Base-by-base conservation (phyloP, 2,329 filamentous ascomycete species). In the Exophiala aquamarina region DNA sequence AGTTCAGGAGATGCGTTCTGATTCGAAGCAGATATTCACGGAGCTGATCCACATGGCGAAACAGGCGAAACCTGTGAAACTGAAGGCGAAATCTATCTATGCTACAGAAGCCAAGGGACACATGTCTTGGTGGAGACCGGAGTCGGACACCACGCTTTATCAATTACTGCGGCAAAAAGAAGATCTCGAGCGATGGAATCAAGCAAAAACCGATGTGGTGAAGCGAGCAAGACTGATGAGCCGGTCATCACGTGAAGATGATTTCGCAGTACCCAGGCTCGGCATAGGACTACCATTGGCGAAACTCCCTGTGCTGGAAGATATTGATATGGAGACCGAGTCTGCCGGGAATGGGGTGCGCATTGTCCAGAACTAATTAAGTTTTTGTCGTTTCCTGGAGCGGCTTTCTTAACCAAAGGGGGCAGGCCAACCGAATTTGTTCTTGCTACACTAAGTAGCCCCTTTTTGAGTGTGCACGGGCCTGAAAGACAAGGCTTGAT, bases 101-200 rank as follows among this genome's bases (percentile, higher is more conserved):
- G 15, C 11, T 7, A 33, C 29, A 23, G 29, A 44, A 5, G 13
- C n/a, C 18, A 21, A 37, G n/a, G 45, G 10, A 11, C 36, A 42
- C 5, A 17, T 6, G 14, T 37, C 44, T 8, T 38, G 40, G 17
- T 72, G 70, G 70, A 66, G 70, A 17, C 67, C 70, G 6, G 58
- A 66, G 3, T 70, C 71, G 41, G 65, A 68, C 15, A 71, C 69
- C 20, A 64, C 69, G 14, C 62, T 66, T 8, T 73, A 72, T 54
- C 68, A 69, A 47, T 63, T 70, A 4, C 65, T 73, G 5, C 65
- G 66, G 31, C 70, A 71, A 42, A 68, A 70, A 26, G 71, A 73
- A 50, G 64, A 72, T 37, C 71, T 70, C 52, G 70, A 73, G 51
- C 68, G 68, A 46, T 73, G 72, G 70, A 61, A 66, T 14, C 46